Evolutionary conservation across 2,329 filamentous ascomycete species (phyloP).

Genomic region (Xylariaceae sp.): DNA sequence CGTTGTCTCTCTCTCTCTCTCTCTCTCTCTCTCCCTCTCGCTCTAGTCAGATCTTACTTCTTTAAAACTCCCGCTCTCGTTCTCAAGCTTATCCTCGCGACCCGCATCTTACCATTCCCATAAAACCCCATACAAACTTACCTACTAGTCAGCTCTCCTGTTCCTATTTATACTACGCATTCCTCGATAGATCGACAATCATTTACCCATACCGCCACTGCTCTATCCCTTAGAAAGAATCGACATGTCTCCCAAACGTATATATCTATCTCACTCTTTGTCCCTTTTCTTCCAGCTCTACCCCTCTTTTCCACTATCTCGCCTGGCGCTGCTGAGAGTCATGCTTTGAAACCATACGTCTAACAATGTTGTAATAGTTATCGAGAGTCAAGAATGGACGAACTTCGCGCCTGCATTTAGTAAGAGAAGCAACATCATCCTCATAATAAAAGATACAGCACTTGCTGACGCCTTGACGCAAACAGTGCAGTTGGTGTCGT

Average conservation of each 20-base stretch:
- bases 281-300: too few relatives aligned
- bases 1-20: too few relatives aligned
- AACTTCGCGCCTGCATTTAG: not conserved
- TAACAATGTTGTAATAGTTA: not conserved
- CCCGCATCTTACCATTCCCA: too few relatives aligned
- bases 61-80: too few relatives aligned
- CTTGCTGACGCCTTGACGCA: not conserved
- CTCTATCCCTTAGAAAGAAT: too few relatives aligned
- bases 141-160: too few relatives aligned
- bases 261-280: not conserved
- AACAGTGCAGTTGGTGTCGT: not conserved
- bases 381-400: not conserved
- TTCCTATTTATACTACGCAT: not conserved
- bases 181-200: not conserved
- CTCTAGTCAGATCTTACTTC: too few relatives aligned
- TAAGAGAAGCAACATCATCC: not conserved
- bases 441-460: not conserved
- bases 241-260: not conserved
- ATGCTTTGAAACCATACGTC: not conserved
- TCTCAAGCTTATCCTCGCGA: too few relatives aligned
- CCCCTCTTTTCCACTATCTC: too few relatives aligned
- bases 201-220: not conserved
- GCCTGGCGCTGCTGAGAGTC: too few relatives aligned
- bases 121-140: too few relatives aligned
- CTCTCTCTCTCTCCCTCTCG: too few relatives aligned